Percentiles rank a stretch among this genome's conserved stretches.
Conservation (phyloP, 805 yeast genomes). For the Spathaspora sp. region DNA sequence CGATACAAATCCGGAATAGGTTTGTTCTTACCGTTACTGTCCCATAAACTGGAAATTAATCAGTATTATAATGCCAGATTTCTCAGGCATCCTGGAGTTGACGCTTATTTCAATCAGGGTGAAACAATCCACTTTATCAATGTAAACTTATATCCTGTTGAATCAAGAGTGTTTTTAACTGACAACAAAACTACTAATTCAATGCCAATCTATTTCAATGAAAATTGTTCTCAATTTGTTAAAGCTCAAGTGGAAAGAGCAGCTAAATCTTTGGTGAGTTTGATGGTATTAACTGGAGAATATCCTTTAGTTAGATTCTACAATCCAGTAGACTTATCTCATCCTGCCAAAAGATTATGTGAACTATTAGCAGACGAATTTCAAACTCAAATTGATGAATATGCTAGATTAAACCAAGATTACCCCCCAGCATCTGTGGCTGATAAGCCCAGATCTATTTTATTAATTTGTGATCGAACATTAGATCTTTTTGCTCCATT, state of each 20-base stretch:
- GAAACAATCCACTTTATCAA: conserved; percentile 23
- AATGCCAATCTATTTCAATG: conserved; percentile 69
- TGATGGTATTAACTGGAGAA: conserved; percentile 80
- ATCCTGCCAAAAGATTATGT: conserved; percentile 59
- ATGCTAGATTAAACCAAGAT: conserved; percentile 64
- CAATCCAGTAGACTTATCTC: conserved; percentile 45
- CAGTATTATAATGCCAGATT: conserved; percentile 26
- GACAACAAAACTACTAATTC: conserved; percentile 49
- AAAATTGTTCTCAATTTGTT: conserved; percentile 58
- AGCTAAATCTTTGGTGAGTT: conserved; percentile 62
- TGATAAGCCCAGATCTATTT: conserved; percentile 63
- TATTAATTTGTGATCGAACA: conserved; percentile 79
- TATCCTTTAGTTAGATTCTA: conserved; percentile 82
- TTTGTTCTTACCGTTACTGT: conserved; percentile 55
- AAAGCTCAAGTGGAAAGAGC: conserved; percentile 53
- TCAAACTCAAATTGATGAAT: conserved; percentile 68
- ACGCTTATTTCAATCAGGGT: conserved; percentile 28
- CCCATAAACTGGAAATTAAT: conserved; percentile 24
- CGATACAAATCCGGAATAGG: conserved; percentile 75
- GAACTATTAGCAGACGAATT: conserved; percentile 68
- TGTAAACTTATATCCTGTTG: conserved; percentile 56
- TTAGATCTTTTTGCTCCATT: conserved; percentile 81
- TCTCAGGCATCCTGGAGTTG: conserved; percentile 25
- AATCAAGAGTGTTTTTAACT: conserved; percentile 69
- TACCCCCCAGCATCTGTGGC: conserved; percentile 54